phyloP scores from a whole-genome alignment of 805 yeast species.

The Cyberlindnera mississippiensis region DNA sequence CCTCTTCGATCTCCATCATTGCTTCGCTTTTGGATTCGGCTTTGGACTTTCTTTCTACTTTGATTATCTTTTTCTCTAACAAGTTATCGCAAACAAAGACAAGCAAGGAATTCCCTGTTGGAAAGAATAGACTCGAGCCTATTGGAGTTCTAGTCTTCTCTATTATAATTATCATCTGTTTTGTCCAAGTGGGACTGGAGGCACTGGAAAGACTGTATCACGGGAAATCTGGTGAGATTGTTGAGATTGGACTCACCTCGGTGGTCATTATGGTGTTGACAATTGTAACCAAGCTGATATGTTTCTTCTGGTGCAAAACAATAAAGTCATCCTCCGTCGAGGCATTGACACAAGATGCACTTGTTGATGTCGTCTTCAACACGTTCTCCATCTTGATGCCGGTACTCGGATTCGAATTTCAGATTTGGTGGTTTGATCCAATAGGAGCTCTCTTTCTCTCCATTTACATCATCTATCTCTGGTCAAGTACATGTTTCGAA shows the following conservation, averaged over 20 bases:
- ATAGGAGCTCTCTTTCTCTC: slow-evolving; percentile 66
- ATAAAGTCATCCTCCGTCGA: slow-evolving; percentile 64
- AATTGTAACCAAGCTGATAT: slow-evolving; percentile 51
- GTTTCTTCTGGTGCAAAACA: slow-evolving; percentile 61
- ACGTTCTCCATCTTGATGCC: slow-evolving; percentile 70
- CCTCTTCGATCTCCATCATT: slow-evolving; percentile 68
- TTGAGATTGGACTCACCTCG: slow-evolving; percentile 47
- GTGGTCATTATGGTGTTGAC: slow-evolving; percentile 59
- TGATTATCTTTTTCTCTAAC: slow-evolving; percentile 64
- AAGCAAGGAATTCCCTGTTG: slow-evolving; percentile 61
- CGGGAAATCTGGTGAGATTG: slow-evolving; percentile 35
- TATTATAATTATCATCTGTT: slow-evolving; percentile 64
- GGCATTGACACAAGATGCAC: slow-evolving; percentile 80
- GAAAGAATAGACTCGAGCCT: slow-evolving; percentile 70
- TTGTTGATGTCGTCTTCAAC: slow-evolving; percentile 74
- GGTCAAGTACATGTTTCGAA: slow-evolving; percentile 63
- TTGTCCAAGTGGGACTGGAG: slow-evolving; percentile 67
- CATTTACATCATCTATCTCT: slow-evolving; percentile 55
- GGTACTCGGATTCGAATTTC: slow-evolving; percentile 45
- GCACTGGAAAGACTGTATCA: slow-evolving; percentile 47
- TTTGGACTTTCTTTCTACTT: slow-evolving; percentile 68
- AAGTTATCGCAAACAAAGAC: slow-evolving; percentile 41
- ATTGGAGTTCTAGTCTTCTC: slow-evolving; percentile 74
- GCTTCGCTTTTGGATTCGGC: slow-evolving; percentile 78
- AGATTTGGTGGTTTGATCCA: slow-evolving; percentile 72